Evolutionary conservation across 2,329 filamentous ascomycete genomes (phyloP).

Genomic region (Ceratocystis eucalypticola): DNA sequence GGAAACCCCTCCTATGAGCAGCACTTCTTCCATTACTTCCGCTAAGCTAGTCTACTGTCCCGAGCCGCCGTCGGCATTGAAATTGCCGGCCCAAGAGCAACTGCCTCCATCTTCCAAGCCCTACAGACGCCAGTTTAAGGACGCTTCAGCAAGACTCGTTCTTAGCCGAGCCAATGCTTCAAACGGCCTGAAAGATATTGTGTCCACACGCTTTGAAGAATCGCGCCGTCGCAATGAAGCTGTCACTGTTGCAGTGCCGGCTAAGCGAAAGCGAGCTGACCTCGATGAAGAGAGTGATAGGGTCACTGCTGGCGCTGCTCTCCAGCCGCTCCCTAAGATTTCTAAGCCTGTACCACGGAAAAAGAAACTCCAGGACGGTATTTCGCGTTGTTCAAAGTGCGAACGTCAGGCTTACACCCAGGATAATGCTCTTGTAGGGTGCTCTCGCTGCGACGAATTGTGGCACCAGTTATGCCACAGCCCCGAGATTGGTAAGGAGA

Average conservation of each 20-base stretch:
- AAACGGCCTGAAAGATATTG: conserved; percentile 6
- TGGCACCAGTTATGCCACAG: conserved; percentile 24
- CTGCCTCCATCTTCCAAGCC: not conserved
- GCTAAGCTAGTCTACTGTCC: conserved; percentile 13
- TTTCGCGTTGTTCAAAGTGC: conserved; percentile 21
- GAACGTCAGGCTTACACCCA: conserved; percentile 20
- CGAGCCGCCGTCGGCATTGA: conserved; percentile 8
- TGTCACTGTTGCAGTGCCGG: conserved; percentile 12
- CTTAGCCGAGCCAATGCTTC: conserved; percentile 1
- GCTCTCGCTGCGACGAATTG: conserved; percentile 21
- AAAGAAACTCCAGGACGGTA: conserved; percentile 15
- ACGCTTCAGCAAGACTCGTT: not conserved
- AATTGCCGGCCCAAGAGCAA: not conserved
- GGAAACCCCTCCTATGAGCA: conserved; percentile 4
- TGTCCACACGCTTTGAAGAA: conserved; percentile 15
- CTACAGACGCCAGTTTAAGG: conserved; percentile 15
- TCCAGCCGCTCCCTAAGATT: conserved; percentile 14
- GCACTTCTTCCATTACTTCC: not conserved
- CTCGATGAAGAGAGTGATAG: not conserved
- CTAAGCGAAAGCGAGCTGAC: conserved; percentile 13
- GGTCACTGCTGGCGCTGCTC: not conserved
- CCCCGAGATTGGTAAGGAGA: conserved; percentile 20
- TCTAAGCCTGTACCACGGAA: conserved; percentile 13
- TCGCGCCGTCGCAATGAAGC: conserved; percentile 10
- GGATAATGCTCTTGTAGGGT: conserved; percentile 22